Conservation (phyloP, 1,139 yeast genomes). For the Geotrichum phurueaensis region DNA sequence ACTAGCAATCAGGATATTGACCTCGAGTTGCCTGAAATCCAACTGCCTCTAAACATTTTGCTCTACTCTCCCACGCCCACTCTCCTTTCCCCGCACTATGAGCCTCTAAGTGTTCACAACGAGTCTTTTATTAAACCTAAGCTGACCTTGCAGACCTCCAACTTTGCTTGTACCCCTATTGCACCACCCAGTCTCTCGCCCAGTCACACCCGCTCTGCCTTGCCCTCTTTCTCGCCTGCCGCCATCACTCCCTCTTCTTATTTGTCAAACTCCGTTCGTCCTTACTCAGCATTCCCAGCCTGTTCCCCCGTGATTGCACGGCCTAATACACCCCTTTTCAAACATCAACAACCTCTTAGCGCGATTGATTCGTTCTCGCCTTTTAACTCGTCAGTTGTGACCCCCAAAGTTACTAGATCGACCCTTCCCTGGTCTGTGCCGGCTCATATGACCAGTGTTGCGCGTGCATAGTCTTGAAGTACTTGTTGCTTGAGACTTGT, state of each 20-base stretch:
- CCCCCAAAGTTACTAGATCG: background rate
- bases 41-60: background rate
- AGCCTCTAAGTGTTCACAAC: background rate
- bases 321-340: background rate
- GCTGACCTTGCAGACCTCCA: background rate
- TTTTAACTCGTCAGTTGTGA: background rate
- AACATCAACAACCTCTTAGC: background rate
- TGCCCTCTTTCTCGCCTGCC: background rate
- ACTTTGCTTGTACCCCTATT: background rate
- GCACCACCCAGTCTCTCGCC: background rate
- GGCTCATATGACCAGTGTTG: background rate
- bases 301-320: background rate
- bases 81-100: background rate
- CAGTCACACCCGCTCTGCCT: background rate
- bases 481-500: background rate
- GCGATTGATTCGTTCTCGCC: background rate
- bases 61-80: background rate
- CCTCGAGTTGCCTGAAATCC: background rate
- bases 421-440: slow-evolving; percentile 4
- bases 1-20: background rate
- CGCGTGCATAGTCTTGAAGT: background rate
- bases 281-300: background rate
- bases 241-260: background rate
- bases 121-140: background rate
- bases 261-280: background rate